Evolutionary conservation across 176 grass and related monocot species (phyloP), one percentile per base, ranked within the genome.

Genomic region (Aegilops speltoides): DNA sequence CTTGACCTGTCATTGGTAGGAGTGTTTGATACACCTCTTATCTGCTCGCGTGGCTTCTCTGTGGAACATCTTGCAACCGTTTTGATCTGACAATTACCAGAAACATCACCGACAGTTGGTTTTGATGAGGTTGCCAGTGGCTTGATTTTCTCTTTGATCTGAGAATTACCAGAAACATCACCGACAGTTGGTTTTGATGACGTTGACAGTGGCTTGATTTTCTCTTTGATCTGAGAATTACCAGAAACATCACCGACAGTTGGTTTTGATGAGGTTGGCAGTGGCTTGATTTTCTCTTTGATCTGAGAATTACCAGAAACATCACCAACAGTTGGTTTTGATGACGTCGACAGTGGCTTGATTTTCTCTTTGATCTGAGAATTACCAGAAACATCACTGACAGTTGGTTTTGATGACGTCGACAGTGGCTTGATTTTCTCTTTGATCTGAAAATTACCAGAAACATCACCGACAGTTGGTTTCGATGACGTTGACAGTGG

Each of bases 281-380:
- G 68, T 24, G 13, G 63, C 37, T 89, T 91, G 76, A 46, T 76
- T 93, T 84, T 88, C 50, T 67, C 80, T 82, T 83, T 83, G 43
- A 71, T 64, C 28, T 67, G 62, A 12, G 19, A 78, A 83, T 23
- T 69, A 48, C 77, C 77, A 61, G 77, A 84, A 54, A 22, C 54
- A 72, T 56, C 87, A 60, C 77, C n/a, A 64, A 62, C 66, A 85
- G 50, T 79, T 79, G 7, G 61, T 75, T 90, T 84, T 50, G 82
- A 69, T 50, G 56, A 89, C 74, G 75, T 28, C 11, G 54, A 56
- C 16, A 56, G 68, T 24, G 13, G 63, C 37, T 89, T 91, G 72
- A 37, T 19, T 54, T 54, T 54, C 50, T 54, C 50, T 64, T 82
- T 81, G 43, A 71, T 64, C 34, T 67, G 62, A 12, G n/a, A 81